Conservation (phyloP, 495 filamentous ascomycete species). For the Podospora pseudoanserina region DNA sequence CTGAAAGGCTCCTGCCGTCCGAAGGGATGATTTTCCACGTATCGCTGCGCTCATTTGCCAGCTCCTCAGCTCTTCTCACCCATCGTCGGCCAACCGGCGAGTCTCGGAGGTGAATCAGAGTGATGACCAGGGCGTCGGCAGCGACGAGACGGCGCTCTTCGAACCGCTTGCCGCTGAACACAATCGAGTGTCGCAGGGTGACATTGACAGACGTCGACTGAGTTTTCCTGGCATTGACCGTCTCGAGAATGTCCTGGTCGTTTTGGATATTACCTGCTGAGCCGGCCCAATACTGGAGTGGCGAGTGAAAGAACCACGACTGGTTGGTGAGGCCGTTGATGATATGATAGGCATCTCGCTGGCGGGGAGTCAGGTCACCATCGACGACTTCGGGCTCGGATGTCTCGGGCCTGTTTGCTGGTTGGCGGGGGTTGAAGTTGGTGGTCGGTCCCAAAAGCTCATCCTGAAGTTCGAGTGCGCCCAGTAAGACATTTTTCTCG, state of each 20-base stretch:
- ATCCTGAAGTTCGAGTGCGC: conserved; percentile 61
- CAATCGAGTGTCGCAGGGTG: conserved; percentile 65
- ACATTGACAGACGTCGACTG: conserved; percentile 60
- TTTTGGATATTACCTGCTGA: conserved; percentile 50
- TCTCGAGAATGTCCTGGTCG: conserved; percentile 58
- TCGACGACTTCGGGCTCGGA: conserved; percentile 12
- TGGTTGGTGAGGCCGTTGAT: conserved; percentile 50
- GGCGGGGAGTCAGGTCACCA: conserved; percentile 33
- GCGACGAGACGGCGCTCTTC: conserved; percentile 56
- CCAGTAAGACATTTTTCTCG: conserved; percentile 55
- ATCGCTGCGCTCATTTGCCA: conserved; percentile 41
- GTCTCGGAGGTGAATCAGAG: conserved; percentile 59
- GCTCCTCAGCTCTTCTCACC: conserved; percentile 48
- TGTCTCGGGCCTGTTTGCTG: conserved; percentile 10
- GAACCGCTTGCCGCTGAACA: conserved; percentile 71
- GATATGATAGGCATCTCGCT: conserved; percentile 50
- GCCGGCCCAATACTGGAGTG: conserved; percentile 70
- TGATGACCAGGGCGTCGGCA: conserved; percentile 71
- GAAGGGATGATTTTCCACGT: conserved; percentile 61
- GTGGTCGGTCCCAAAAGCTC: conserved; percentile 52
- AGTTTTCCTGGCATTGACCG: conserved; percentile 56
- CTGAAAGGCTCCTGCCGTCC: conserved; percentile 47
- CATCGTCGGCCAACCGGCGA: conserved; percentile 56
- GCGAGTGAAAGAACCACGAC: conserved; percentile 67
- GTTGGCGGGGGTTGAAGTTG: conserved; percentile 47